Evolutionary conservation across 1,139 yeast genomes (phyloP), one percentile per base, ranked within the genome.

Genomic region (Pichia sp.): DNA sequence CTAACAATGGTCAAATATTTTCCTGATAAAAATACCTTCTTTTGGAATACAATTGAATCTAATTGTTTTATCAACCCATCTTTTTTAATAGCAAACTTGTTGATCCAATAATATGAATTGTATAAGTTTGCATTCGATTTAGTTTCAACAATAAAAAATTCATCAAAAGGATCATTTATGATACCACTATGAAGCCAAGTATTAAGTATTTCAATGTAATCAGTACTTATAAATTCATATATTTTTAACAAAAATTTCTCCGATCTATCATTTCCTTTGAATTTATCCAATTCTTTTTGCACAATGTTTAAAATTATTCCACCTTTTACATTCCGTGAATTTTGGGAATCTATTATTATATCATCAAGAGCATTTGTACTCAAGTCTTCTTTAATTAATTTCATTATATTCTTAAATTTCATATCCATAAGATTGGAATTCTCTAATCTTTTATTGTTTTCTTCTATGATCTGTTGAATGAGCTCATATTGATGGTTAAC

Each of bases 11-110:
- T 86, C 50, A 90, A 68, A 57, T 83, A 83, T 63, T 88, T 89
- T 1, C 99, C 99, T 0, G 97, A 88, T 46, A 81, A 71, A 31
- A 92, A 68, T 1, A 92, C 75, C 61, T 86, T 84, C 45, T 70
- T 71, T 57, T 84, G 86, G 1, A 81, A 64, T 1, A 74, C 78
- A n/a, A 70, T 70, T 45, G 71, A 67, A 7, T 71, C 65, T 46
- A 90, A 78, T 56, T 84, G 92, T 47, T 76, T 74, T 3, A 94
- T 80, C 28, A 89, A 61, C 0, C 94, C 95, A 59, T 86, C 95
- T 47, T 77, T 76, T 46, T 92, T 73, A 8, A 89, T 73, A 9
- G 87, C 77, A 63, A 78, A 92, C 50, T 88, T 78, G 52, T 87
- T 87, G 49, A 86, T 86, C 97, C 97, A 92, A 54, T 55, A 56